Base-by-base conservation (phyloP, 768 basidiomycete genomes). In the Leccinum obscurum region DNA sequence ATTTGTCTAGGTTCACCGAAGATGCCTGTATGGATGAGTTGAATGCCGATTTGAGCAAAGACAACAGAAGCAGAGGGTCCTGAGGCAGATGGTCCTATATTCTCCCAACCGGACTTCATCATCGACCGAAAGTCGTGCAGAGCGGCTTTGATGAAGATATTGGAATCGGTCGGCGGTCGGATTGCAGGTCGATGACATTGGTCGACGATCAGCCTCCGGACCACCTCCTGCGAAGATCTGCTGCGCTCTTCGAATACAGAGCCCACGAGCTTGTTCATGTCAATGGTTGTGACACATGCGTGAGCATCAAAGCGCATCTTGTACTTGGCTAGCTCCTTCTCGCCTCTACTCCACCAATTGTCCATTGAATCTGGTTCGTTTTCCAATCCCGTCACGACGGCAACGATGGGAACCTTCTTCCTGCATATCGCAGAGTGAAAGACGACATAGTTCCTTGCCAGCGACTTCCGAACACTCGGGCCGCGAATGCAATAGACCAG, bases 231-330 rank as follows among this genome's bases (percentile, higher is more conserved):
- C 11, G 75, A 75, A 39, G 62, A 14, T 14, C 46, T 44, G 39
- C 64, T 58, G 34, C 70, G 70, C 3, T 54, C 58, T 56, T 62
- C 50, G 9, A 71, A 68, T 10, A 64, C 59, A 14, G 64, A 58
- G 32, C 63, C 60, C n/a, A 8, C 49, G 32, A 57, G n/a, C 37
- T 54, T 66, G 9, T 35, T n/a, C 62, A 54, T 61, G 44, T 62
- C 61, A 14, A 75, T 67, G 22, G 78, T 75, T 3, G 78, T 80
- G 55, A 81, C 71, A 59, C 80, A 81, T 17, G 77, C 80, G n/a
- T 77, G 72, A 8, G 68, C 74, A 20, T 70, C 60, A n/a, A 79
- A 79, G 46, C 60, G 57, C 68, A 81, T 81, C 30, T 69, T 69
- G 52, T 74, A 65, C 30, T 52, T 58, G 48, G 62, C 65, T 54